A percentile compares a stretch with the other conserved stretches of the same genome.
Evolutionary conservation across 148 eudicot genomes (phyloP).

Genomic region (Fagopyrum tataricum): DNA sequence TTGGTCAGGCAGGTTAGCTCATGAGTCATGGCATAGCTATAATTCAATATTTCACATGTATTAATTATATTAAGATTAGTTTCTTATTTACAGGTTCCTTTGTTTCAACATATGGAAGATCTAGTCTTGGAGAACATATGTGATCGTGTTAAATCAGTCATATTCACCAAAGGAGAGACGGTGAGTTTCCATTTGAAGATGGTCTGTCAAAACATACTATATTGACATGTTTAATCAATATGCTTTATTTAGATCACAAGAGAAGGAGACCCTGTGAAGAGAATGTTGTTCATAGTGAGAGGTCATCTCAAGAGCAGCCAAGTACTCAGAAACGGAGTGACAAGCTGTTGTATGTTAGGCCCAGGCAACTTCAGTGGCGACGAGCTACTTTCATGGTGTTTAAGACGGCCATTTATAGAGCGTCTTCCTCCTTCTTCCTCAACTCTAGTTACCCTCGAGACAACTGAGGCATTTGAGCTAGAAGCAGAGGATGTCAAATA

Average conservation of each 20-base stretch:
- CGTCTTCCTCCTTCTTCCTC: conserved; percentile 81
- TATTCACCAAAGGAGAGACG: conserved; percentile 87
- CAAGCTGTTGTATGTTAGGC: conserved; percentile 83
- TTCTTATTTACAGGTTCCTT: conserved; percentile 51
- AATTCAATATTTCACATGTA: too few relatives aligned
- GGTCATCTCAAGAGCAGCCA: conserved; percentile 91
- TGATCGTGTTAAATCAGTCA: conserved; percentile 84
- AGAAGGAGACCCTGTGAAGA: conserved; percentile 88
- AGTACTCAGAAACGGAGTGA: conserved; percentile 65
- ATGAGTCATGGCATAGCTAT: too few relatives aligned
- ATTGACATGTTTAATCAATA: too few relatives aligned
- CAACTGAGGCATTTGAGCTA: conserved; percentile 86
- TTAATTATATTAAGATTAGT: background rate
- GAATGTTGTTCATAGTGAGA: conserved; percentile 85
- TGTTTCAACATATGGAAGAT: conserved; percentile 90
- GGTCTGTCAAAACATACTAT: background rate
- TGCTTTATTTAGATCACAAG: conserved; percentile 39
- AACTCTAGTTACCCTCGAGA: conserved; percentile 64
- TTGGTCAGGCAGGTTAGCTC: conserved; percentile 70
- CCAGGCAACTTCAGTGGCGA: conserved; percentile 95
- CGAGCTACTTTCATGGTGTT: conserved; percentile 90
- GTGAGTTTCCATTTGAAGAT: conserved; percentile 25
- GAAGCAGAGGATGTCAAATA: conserved; percentile 83
- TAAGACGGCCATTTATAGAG: conserved; percentile 67
- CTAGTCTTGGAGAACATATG: conserved; percentile 87